Evolutionary conservation across 2,329 filamentous ascomycete genomes (phyloP).

Genomic region (Calonectria fujianensis): DNA sequence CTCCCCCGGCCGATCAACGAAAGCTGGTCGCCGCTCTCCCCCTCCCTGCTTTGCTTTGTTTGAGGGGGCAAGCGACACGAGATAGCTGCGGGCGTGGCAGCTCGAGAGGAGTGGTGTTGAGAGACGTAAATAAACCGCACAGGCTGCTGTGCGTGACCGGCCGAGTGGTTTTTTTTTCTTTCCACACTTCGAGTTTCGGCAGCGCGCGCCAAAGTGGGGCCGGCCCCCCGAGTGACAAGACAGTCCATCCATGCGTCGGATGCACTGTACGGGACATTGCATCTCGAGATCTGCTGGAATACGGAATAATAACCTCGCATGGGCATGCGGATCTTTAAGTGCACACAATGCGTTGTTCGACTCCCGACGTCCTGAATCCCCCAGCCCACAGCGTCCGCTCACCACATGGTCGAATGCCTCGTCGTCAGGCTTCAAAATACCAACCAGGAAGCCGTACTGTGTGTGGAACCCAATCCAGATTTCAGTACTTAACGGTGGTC

Average conservation of each 20-base stretch:
- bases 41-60: slow-evolving; percentile 11
- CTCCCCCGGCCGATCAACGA: slow-evolving; percentile 22
- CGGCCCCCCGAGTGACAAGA: slow-evolving; percentile 36
- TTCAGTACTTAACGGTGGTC: slow-evolving; percentile 25
- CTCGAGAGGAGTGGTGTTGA: background rate
- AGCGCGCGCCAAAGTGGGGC: slow-evolving; percentile 38
- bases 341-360: background rate
- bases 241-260: slow-evolving; percentile 23
- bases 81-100: background rate
- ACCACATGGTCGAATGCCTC: background rate
- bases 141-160: background rate
- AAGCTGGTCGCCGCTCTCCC: slow-evolving; percentile 5
- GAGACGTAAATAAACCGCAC: background rate
- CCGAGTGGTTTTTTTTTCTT: background rate
- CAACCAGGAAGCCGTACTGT: background rate
- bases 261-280: slow-evolving; percentile 34
- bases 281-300: slow-evolving; percentile 10
- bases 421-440: background rate
- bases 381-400: background rate
- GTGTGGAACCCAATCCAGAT: background rate
- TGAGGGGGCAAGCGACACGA: background rate
- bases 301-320: slow-evolving; percentile 2
- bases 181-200: slow-evolving; percentile 24
- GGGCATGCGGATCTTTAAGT: background rate
- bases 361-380: background rate